Base-by-base conservation (phyloP, 2,329 filamentous ascomycete species). In the Sarocladium strictum region DNA sequence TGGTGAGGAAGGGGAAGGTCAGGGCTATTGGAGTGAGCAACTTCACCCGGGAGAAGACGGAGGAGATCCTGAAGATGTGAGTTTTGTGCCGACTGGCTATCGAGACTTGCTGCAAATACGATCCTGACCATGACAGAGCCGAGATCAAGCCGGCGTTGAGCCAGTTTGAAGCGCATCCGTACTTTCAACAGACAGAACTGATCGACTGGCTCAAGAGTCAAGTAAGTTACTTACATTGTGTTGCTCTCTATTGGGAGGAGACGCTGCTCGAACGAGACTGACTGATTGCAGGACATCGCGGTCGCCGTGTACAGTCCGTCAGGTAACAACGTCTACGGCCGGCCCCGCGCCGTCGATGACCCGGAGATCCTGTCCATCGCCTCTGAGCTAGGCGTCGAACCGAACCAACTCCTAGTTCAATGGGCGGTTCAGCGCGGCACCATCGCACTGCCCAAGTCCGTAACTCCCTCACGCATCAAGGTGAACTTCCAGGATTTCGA, bases 401-500 rank as follows among this genome's bases (percentile, higher is more conserved):
- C 78, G 2, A 78, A 78, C 1, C 75, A 79, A 57, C 63, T 83
- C 6, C 68, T 83, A 6, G 73, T 83, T 55, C 60, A 61, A 40
- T 88, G 85, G 84, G 85, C 83, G 54, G 67, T 87, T 40, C 77
- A 78, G 55, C 77, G 85, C 53, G 84, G 85, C 56, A 87, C 86
- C 65, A 77, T 81, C 37, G 85, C 87, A 37, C 73, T 89, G 57
- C 84, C 85, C 62, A 89, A 89, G 79, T 86, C 82, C 70, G 83
- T 82, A 49, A 87, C 82, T 19, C 82, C 82, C 9, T 76, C 74
- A 52, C 77, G 85, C 41, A 88, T 88, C 62, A 77, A 81, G 66
- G 86, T 81, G 72, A 90, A 90, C 72, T 71, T 76, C 60, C 61
- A 74, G 65, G 69, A 65, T 17, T 67, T 70, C 43, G 67, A 70